Evolutionary conservation across 1,284 basidiomycete species (phyloP).

Genomic region (Xerocomus minutiporus): DNA sequence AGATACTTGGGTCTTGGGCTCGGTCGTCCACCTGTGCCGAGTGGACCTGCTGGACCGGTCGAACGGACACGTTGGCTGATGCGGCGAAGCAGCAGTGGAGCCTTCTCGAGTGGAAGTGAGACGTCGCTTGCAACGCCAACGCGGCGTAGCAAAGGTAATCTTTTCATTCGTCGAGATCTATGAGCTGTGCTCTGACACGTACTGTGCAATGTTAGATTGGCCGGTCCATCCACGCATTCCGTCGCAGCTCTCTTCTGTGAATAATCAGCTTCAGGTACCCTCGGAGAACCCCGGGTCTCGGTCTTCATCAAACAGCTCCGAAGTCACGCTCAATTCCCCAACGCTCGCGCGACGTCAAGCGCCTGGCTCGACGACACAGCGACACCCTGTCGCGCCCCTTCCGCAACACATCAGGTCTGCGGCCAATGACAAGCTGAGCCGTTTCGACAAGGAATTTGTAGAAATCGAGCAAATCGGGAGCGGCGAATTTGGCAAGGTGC

Average conservation of each 20-base stretch:
- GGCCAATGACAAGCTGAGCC: slow-evolving; percentile 40
- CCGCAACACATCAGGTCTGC: slow-evolving; percentile 10
- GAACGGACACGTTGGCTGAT: slow-evolving; percentile 56
- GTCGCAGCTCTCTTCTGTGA: slow-evolving; percentile 31
- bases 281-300: slow-evolving; percentile 50
- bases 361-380: slow-evolving; percentile 17
- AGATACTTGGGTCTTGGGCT: slow-evolving; percentile 64
- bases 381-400: slow-evolving; percentile 16
- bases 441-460: slow-evolving; percentile 76
- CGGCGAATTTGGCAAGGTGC: slow-evolving; percentile 92
- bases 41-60: slow-evolving; percentile 34
- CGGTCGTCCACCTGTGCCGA: slow-evolving; percentile 47
- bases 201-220: slow-evolving; percentile 41
- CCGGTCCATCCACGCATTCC: slow-evolving; percentile 44
- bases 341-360: slow-evolving; percentile 27
- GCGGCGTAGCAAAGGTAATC: slow-evolving; percentile 38
- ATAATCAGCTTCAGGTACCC: slow-evolving; percentile 37
- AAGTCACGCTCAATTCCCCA: slow-evolving; percentile 37
- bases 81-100: slow-evolving; percentile 71
- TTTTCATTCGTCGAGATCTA: slow-evolving; percentile 23
- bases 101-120: slow-evolving; percentile 70
- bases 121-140: slow-evolving; percentile 65
- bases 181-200: slow-evolving; percentile 8
- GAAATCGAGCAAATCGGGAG: slow-evolving; percentile 82
- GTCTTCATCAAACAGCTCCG: slow-evolving; percentile 51